Percentiles rank a stretch among this genome's conserved stretches.
Evolutionary conservation across 306 rosid species (phyloP).

Genomic region (Cucumis cinereus): DNA sequence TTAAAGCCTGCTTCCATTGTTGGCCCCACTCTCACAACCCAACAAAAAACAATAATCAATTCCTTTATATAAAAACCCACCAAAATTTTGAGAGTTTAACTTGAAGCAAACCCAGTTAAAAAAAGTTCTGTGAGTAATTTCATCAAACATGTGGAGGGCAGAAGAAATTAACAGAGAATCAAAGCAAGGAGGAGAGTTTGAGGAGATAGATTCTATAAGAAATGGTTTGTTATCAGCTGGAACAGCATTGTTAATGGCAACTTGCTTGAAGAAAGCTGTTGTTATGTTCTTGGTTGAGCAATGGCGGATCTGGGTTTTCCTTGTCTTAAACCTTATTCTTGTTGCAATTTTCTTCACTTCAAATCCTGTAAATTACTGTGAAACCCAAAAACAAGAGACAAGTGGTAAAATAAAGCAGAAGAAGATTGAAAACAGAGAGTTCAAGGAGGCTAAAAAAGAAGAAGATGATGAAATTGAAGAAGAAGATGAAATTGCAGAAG

Average conservation of each 20-base stretch:
- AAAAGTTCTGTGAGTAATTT: background rate
- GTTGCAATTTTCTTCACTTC: slow-evolving; percentile 73
- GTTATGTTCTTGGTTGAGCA: slow-evolving; percentile 46
- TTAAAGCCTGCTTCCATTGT: slow-evolving; percentile 28
- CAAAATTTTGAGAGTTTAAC: background rate
- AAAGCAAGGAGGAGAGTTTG: slow-evolving; percentile 35
- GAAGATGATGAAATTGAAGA: slow-evolving; percentile 1
- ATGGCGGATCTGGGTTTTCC: slow-evolving; percentile 82
- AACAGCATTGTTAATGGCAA: slow-evolving; percentile 48
- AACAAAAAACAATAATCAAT: background rate
- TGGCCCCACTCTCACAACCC: slow-evolving; percentile 12
- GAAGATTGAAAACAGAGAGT: slow-evolving; percentile 9
- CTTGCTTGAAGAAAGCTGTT: slow-evolving; percentile 36
- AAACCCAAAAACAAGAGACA: background rate
- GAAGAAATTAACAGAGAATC: slow-evolving; percentile 13
- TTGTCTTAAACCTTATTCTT: slow-evolving; percentile 60
- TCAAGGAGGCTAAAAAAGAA: slow-evolving; percentile 12
- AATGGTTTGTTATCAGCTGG: slow-evolving; percentile 47
- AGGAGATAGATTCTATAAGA: slow-evolving; percentile 28
- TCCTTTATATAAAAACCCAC: background rate
- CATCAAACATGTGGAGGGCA: slow-evolving; percentile 30
- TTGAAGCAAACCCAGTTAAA: background rate
- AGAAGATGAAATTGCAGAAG: too few species aligned
- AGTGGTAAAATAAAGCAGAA: background rate
- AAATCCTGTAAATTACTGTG: background rate